Evolutionary conservation across 345 rosid species (phyloP).

Genomic region (Salix purpurea): DNA sequence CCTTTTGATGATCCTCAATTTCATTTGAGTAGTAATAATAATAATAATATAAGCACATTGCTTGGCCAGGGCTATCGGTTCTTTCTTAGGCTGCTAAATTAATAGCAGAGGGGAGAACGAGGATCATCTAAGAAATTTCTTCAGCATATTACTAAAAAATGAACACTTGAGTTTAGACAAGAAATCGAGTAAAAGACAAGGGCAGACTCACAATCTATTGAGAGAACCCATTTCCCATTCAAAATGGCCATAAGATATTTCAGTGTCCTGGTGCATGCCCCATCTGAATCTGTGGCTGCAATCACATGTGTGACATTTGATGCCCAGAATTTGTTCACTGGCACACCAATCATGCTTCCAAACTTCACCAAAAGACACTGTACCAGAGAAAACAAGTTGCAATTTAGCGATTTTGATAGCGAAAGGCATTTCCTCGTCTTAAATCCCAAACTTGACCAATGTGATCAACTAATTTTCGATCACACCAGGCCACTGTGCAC

Average conservation of each 20-base stretch:
- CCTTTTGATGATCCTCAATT: no score
- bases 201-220: slow-evolving; percentile 58
- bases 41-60: no score
- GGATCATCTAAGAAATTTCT: no score
- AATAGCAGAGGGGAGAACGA: no score
- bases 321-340: slow-evolving; percentile 65
- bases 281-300: slow-evolving; percentile 59
- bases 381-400: background rate
- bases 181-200: background rate
- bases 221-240: slow-evolving; percentile 75
- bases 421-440: background rate
- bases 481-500: no score
- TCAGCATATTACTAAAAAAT: background rate
- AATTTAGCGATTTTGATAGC: background rate
- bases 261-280: slow-evolving; percentile 75
- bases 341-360: slow-evolving; percentile 48
- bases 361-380: slow-evolving; percentile 59
- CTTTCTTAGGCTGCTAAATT: no score
- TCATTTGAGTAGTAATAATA: no score
- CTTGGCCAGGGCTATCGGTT: no score
- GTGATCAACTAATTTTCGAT: no score
- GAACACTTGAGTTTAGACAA: background rate
- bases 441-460: no score
- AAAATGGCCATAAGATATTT: slow-evolving; percentile 87
- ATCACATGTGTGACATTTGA: slow-evolving; percentile 82